These are phyloP conservation scores for Chaetoscypha palmicola DNA, from an alignment of 2,329 filamentous ascomycete species.

Conservation along the genomic window DNA sequence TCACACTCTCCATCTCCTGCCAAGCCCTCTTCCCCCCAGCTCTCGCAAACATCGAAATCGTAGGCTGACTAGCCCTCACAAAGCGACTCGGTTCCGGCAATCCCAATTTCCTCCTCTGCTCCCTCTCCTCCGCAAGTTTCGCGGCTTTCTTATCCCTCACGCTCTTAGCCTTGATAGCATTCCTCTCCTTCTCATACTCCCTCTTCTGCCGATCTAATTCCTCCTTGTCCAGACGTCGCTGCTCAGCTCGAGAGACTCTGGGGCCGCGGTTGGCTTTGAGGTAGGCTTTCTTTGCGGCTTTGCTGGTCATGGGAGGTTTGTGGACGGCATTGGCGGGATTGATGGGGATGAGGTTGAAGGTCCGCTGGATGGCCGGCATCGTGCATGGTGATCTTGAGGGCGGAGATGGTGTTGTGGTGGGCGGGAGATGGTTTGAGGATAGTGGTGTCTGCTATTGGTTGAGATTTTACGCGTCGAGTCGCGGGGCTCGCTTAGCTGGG, in stretches of 20 bases:
- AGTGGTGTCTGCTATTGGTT: too few relatives aligned
- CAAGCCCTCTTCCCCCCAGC: constrained; percentile 19
- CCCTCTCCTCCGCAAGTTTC: constrained; percentile 43
- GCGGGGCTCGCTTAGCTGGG: too few relatives aligned
- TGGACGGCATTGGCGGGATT: constrained; percentile 20
- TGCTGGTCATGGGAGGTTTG: constrained; percentile 42
- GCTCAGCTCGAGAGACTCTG: constrained; percentile 35
- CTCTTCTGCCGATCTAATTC: constrained; percentile 34
- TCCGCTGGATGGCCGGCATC: constrained; percentile 34
- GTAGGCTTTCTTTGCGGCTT: constrained; percentile 42
- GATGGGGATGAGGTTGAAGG: constrained; percentile 39
- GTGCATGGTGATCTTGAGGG: constrained; percentile 8
- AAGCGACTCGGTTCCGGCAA: constrained; percentile 42
- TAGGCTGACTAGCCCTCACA: constrained; percentile 50
- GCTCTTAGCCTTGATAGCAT: constrained; percentile 43
- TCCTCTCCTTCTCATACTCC: constrained; percentile 48
- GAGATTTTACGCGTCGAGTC: too few relatives aligned
- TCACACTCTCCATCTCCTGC: constrained; percentile 16
- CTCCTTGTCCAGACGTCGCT: constrained; percentile 35
- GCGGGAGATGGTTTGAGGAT: too few relatives aligned
- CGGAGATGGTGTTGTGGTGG: too few relatives aligned
- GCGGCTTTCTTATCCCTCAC: constrained; percentile 49
- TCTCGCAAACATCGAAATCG: constrained; percentile 46
- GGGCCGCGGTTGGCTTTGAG: constrained; percentile 36
- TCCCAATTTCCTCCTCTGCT: constrained; percentile 45